Conservation (phyloP, 2,329 filamentous ascomycete species). For the Cyphellophora attinorum region DNA sequence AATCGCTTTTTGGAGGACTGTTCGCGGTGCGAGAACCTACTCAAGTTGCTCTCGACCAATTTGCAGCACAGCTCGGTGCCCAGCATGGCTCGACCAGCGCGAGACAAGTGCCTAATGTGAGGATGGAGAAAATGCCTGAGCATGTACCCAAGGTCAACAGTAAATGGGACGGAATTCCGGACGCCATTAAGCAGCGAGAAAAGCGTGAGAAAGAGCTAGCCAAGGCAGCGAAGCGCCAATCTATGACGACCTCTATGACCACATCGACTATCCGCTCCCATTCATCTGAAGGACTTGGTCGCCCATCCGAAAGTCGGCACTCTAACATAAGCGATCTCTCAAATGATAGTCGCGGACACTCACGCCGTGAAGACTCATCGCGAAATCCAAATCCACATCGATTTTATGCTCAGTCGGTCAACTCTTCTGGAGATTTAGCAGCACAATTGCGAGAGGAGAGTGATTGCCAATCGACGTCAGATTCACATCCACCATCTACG, state of each 20-base stretch:
- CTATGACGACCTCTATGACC: conserved; percentile 4
- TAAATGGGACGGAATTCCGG: conserved; percentile 45
- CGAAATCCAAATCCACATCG: conserved; percentile 4
- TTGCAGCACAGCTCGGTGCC: conserved; percentile 25
- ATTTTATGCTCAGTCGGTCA: conserved; percentile 11
- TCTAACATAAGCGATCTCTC: not conserved
- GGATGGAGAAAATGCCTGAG: conserved; percentile 36
- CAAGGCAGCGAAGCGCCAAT: conserved; percentile 4
- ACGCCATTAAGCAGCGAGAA: conserved; percentile 25
- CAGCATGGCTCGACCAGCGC: conserved; percentile 30
- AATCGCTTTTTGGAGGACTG: conserved; percentile 32
- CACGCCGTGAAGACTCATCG: conserved; percentile 2
- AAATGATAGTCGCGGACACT: not conserved
- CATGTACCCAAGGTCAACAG: conserved; percentile 44
- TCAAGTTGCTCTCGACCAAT: conserved; percentile 35
- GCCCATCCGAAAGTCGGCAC: not conserved
- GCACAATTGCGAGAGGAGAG: conserved; percentile 8
- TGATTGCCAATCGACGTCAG: not conserved
- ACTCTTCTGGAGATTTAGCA: conserved; percentile 13
- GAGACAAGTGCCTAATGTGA: conserved; percentile 27
- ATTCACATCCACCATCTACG: not conserved
- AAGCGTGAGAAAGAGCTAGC: conserved; percentile 11
- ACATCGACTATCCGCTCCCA: conserved; percentile 1
- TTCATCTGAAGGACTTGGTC: not conserved
- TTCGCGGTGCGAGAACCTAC: conserved; percentile 41